phyloP scores from a whole-genome alignment of 192 early-diverging fungal species.

The Chytriomyces confervae region DNA sequence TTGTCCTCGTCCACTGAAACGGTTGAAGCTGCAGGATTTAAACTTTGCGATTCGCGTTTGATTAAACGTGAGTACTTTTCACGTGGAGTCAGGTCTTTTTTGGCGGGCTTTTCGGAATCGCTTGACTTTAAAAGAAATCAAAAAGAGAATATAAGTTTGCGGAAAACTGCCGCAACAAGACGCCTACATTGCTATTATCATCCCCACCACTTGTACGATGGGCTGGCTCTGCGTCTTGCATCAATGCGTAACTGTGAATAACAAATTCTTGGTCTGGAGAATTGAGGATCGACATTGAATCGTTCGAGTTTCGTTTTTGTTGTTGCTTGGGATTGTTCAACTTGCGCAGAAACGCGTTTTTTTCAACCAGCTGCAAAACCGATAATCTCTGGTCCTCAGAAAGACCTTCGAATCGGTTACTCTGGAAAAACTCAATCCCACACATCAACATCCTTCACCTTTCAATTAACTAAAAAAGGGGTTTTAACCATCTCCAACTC shows the following conservation, averaged over 20 bases:
- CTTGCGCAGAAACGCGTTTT: constrained; percentile 13
- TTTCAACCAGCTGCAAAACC: constrained; percentile 12
- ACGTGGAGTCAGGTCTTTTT: background rate
- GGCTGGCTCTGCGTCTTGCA: background rate
- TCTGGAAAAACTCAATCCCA: background rate
- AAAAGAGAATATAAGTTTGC: no score
- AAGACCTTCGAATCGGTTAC: constrained; percentile 24
- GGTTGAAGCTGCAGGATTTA: background rate
- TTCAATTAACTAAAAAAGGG: background rate
- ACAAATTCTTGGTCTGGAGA: background rate
- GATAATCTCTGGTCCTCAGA: constrained; percentile 20
- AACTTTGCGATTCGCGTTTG: background rate
- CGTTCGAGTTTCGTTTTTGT: background rate
- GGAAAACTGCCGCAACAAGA: background rate
- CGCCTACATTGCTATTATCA: background rate
- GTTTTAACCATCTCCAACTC: constrained; percentile 10
- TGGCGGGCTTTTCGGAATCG: background rate
- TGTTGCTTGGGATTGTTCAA: background rate
- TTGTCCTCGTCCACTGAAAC: constrained; percentile 2
- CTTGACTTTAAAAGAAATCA: background rate
- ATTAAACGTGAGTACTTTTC: constrained; percentile 19
- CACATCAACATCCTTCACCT: background rate
- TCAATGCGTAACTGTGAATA: background rate
- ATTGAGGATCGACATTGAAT: background rate
- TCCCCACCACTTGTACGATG: background rate